phyloP scores from a whole-genome alignment of 306 rosid genomes.

The Cicer judaicum region DNA sequence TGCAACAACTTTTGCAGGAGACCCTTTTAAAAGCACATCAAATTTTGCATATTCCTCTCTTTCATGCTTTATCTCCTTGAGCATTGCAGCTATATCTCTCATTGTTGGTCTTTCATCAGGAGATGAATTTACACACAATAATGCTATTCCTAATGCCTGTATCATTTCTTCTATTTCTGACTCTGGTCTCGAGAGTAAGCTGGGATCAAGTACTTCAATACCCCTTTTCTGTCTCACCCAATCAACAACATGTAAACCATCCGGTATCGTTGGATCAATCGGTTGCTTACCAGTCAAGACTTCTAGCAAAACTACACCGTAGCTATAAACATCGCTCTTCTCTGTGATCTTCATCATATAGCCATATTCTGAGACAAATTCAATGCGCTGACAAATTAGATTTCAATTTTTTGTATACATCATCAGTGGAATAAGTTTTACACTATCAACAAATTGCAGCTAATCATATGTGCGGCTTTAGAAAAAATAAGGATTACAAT shows the following conservation, averaged over 20 bases:
- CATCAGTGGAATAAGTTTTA: background rate
- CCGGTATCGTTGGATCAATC: constrained; percentile 95
- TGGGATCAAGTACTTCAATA: constrained; percentile 72
- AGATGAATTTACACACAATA: constrained; percentile 75
- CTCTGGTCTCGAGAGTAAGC: constrained; percentile 72
- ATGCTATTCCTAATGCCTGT: constrained; percentile 91
- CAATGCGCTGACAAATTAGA: constrained; percentile 8
- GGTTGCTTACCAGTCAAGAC: constrained; percentile 96
- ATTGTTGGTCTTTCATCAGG: constrained; percentile 94
- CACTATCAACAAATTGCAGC: background rate
- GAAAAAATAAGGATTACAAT: background rate
- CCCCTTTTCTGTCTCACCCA: constrained; percentile 86
- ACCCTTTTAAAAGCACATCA: constrained; percentile 77
- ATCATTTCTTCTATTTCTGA: constrained; percentile 85
- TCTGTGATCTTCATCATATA: constrained; percentile 84
- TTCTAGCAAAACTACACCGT: constrained; percentile 79
- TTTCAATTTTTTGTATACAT: background rate
- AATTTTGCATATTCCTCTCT: constrained; percentile 89
- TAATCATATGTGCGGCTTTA: background rate
- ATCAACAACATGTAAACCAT: constrained; percentile 84
- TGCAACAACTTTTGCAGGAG: constrained; percentile 65
- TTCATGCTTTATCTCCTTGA: constrained; percentile 81
- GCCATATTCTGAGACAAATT: constrained; percentile 74
- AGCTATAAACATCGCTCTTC: constrained; percentile 81
- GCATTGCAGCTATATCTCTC: constrained; percentile 94